These are phyloP conservation scores for Kazachstania sp. DNA, from an alignment of 1,139 yeast species.

Conservation along the genomic window DNA sequence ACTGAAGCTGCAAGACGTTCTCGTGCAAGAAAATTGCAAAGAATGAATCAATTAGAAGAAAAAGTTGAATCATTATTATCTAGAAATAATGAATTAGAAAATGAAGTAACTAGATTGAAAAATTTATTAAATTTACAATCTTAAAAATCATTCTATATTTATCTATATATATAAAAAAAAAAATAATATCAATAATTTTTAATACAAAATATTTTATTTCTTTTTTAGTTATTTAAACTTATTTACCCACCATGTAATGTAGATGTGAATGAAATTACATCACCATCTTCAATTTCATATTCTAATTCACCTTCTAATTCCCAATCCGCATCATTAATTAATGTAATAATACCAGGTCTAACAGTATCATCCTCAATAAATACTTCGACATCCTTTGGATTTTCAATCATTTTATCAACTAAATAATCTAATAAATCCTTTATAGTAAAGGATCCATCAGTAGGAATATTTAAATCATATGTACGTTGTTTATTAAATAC, in stretches of 20 bases:
- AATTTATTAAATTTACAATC: slow-evolving; percentile 33
- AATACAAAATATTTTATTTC: not conserved
- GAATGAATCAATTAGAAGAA: slow-evolving; percentile 75
- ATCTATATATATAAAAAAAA: no score
- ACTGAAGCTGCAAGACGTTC: slow-evolving; percentile 97
- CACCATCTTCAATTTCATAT: slow-evolving; percentile 66
- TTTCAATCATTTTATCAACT: slow-evolving; percentile 45
- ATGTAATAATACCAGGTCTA: slow-evolving; percentile 86
- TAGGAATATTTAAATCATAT: slow-evolving; percentile 35
- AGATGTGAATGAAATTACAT: slow-evolving; percentile 77
- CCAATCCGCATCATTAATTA: slow-evolving; percentile 96
- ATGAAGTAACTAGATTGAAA: slow-evolving; percentile 52
- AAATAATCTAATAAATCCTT: slow-evolving; percentile 51
- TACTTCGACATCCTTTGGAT: slow-evolving; percentile 58
- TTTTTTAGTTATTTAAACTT: not conserved
- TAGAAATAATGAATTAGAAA: slow-evolving; percentile 48
- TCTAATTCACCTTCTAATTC: slow-evolving; percentile 86
- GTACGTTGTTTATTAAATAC: slow-evolving; percentile 48
- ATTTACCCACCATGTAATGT: slow-evolving; percentile 87
- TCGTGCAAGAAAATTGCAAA: slow-evolving; percentile 83
- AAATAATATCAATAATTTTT: no score
- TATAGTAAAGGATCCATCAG: slow-evolving; percentile 39
- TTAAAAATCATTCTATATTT: not conserved
- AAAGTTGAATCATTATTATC: slow-evolving; percentile 57
- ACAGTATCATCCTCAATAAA: slow-evolving; percentile 73